Evolutionary conservation across 306 rosid species (phyloP).

Genomic region (Sechiopsis laciniata): DNA sequence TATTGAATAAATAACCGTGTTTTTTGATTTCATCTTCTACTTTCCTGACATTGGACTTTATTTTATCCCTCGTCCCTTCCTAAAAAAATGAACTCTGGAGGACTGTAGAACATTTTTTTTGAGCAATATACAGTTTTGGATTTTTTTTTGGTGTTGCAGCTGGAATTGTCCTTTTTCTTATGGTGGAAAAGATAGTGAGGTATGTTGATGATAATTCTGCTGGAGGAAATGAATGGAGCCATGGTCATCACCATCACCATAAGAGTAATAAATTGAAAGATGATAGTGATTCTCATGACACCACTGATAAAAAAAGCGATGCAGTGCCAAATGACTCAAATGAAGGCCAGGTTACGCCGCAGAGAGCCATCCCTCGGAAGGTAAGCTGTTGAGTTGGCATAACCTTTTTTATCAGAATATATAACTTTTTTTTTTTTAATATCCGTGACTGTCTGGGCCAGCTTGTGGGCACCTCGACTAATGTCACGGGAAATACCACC

Average conservation of each 20-base stretch:
- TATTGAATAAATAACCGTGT: neutral
- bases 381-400: constrained; percentile 37
- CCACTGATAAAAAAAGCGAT: constrained; percentile 30
- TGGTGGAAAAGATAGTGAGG: constrained; percentile 88
- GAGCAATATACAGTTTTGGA: neutral
- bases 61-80: too few species aligned
- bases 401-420: neutral
- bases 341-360: constrained; percentile 36
- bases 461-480: too few species aligned
- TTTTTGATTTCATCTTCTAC: neutral
- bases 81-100: neutral
- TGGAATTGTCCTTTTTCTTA: constrained; percentile 88
- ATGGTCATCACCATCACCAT: constrained; percentile 75
- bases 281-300: constrained; percentile 40
- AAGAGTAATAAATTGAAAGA: constrained; percentile 56
- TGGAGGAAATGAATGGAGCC: constrained; percentile 57
- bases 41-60: neutral
- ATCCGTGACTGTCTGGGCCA: too few species aligned
- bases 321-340: constrained; percentile 30
- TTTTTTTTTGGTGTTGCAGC: constrained; percentile 60
- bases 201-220: constrained; percentile 76
- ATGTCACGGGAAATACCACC: too few species aligned
- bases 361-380: constrained; percentile 50
- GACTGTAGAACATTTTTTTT: neutral
- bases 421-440: too few species aligned